Base-by-base conservation (phyloP, 2,329 filamentous ascomycete genomes). In the Fusarium buharicum region DNA sequence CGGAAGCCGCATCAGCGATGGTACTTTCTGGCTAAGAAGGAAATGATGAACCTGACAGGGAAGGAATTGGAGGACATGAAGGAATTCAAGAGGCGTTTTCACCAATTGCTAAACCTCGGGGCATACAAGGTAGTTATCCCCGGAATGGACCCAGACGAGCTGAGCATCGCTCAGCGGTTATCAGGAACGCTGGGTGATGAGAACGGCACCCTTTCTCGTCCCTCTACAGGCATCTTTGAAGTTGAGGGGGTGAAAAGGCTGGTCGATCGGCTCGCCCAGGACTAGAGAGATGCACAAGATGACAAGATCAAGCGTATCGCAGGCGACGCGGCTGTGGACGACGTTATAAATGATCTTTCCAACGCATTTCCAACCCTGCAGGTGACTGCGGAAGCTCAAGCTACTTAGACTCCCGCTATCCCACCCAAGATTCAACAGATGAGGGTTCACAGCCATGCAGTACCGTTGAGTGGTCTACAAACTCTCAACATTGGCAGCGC, bases 21-120 rank as follows among this genome's bases (percentile, higher is more conserved):
- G 47, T 66, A 50, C 22, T 62, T 66, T 33, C 49, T 70, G 8
- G 64, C 68, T 4, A 70, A 66, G 30, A 64, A 59, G 22, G 64
- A 68, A 30, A 66, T 69, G 66, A 30, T 67, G 43, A 59, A 30
- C 12, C 36, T 64, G n/a, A 50, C 51, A 22, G 65, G 62, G 3
- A 8, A 24, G 5, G 31, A 55, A 13, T 43, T 68, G 13, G 31
- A 36, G 12, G 12, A 52, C 2, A 34, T 70, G 16, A 31, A 47
- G 9, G 38, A 60, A 16, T 68, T 70, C 33, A 61, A 61, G 48
- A 38, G 1, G 9, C 49, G 49, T 11, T 61, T 65, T 34, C 16
- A 59, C 10, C n/a, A 18, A 6, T 7, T 54, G 14, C 20, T 67
- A 20, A 46, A 61, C 6, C 36, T 70, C 2, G 56, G 53, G 9